Base-by-base conservation (phyloP, 805 yeast species). In the Yamadazyma tumulicola region DNA sequence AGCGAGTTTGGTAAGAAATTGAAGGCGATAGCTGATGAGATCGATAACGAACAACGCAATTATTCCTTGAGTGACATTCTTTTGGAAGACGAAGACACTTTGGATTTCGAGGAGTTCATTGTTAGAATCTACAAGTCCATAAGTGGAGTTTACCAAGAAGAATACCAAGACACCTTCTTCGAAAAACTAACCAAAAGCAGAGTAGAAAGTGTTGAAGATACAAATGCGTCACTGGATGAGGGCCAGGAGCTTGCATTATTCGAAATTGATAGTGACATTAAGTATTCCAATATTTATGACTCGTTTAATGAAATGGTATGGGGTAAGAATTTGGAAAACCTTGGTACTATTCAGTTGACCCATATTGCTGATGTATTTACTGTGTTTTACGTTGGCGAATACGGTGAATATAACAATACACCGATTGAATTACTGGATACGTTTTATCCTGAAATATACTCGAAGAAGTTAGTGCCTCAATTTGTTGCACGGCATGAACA, bases 251-350 rank as follows among this genome's bases (percentile, higher is more conserved):
- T 64, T 14, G 43, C 47, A 6, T 51, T 57, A 4, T 45, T 67
- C 22, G 61, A 62, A 17, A 50, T 67, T 12, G 70, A 67, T 19
- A 20, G 38, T 8, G 69, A 64, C 9, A 31, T 45, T 6, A 43
- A 64, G 21, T 35, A 43, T 11, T 12, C 43, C 3, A 49, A 49
- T 15, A 45, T 67, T n/a, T 56, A 59, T 31, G 57, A 52, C 22
- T 41, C 66, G 1, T 51, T 67, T 34, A 55, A 61, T 39, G 56
- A 52, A 29, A 46, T 65, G 38, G 61, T 67, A 35, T 66, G 72
- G 71, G 55, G 49, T 19, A 53, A 48, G 25, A 55, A 55, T 24
- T 48, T 51, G 19, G 61, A 55, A 17, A 41, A 38, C 24, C 32
- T 61, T 5, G 65, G 66, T 4, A 43, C 38, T 20, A 51, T 64